Evolutionary conservation across 2,329 filamentous ascomycete species (phyloP), one percentile per base, ranked within the genome.

Genomic region (Fonsecaea monophora): DNA sequence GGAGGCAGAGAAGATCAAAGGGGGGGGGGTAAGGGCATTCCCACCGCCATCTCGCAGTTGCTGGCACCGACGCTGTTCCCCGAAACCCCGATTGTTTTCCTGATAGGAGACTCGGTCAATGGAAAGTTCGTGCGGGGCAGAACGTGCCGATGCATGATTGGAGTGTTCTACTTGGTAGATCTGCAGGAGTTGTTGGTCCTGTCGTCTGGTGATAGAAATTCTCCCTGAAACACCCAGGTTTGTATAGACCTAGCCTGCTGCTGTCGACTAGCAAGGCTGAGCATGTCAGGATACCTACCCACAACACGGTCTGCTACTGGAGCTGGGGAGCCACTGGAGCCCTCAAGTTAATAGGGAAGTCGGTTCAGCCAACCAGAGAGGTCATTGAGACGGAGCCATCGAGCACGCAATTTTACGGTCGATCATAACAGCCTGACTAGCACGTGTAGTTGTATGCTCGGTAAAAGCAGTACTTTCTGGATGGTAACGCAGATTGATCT

Each of bases 231-330:
- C 35, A 32, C 18, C 35, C 15, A 34, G 58, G 15, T 4, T 42
- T n/a, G 55, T 58, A 58, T 58, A 37, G 15, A 58, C 18, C 32
- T 58, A 40, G 55, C 12, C 10, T 8, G n/a, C 18, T 30, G 34
- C 15, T 37, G 21, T 32, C 35, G 18, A 9, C 25, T 37, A 35
- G 53, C 67, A 62, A 69, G 67, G 67, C 67, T 69, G 67, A 66
- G 54, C 40, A 54, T 54, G 13, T 69, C 60, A 62, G 64, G 57
- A 67, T 65, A 53, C n/a, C 32, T 45, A n/a, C 53, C 61, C 50
- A 65, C 50, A 32, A 32, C 53, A 61, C 32, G 34, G 34, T 32
- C 40, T 53, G 54, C 40, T 60, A 60, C 40, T 60, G 18, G 57
- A 30, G 57, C n/a, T 58, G 55, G 25, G 13, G 21, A 45, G 45